Evolutionary conservation across 192 early-diverging fungal genomes (phyloP), one percentile per base, ranked within the genome.

Genomic region (Chytriomyces hyalinus): DNA sequence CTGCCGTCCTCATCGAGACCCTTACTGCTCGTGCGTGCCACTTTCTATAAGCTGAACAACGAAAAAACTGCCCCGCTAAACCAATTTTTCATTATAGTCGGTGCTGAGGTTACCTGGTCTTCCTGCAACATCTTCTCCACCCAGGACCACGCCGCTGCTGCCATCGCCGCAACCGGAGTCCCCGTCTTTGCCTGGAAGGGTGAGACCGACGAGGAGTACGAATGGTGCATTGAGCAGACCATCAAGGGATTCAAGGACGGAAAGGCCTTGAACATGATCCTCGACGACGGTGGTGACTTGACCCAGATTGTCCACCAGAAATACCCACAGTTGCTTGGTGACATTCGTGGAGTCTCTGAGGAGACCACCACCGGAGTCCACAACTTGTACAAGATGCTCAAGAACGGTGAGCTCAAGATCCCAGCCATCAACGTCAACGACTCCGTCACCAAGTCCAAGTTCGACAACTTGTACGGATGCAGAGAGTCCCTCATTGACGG

Each of bases 341-440:
- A 89, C 83, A 93, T 99, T 90, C 89, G 88, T 83, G 97, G 97
- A 87, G 87, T 99, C 80, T 97, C 96, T 47, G 97, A 99, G 89
- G 97, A 99, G 88, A 99, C 97, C 84, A 99, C 97, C 87, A 99
- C 97, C 80, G 97, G 97, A 90, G 97, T 99, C 80, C 97, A 97
- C 93, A 91, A 96, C 90, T 89, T 99, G 86, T 97, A 99, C 94
- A 93, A 95, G 92, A 97, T 96, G 95, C 87, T 99, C 73, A 94
- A 93, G 87, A 94, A 97, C 63, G 92, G 92, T 87, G 94, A 92
- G 84, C 92, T 99, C 80, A 97, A 97, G 92, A 90, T 99, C 77
- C 96, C 97, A 67, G 94, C 97, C 85, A 99, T 99, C 91, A 97
- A 99, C 89, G 96, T 99, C 89, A 99, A 99, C 92, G 95, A 97